Evolutionary conservation across 176 grass and related monocot species (phyloP).

Genomic region (Ananas comosus): DNA sequence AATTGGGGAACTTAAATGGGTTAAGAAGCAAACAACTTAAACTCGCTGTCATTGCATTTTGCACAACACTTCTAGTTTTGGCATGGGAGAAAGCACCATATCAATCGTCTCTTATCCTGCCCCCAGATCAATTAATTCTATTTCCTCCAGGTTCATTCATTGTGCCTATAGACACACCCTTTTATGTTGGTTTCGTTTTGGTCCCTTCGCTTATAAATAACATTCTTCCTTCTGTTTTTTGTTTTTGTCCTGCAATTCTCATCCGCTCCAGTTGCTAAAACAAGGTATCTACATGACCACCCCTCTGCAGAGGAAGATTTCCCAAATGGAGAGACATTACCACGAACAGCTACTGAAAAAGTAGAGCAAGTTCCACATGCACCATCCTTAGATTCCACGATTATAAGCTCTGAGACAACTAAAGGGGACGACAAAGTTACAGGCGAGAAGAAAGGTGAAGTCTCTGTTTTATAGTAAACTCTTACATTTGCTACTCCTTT

Average conservation of each 20-base stretch:
- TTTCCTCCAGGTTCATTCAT: constrained; percentile 48
- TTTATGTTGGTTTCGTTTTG: constrained; percentile 7
- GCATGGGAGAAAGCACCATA: constrained; percentile 77
- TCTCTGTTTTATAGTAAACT: neutral
- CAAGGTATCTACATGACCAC: constrained; percentile 42
- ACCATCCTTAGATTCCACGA: constrained; percentile 23
- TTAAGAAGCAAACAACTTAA: constrained; percentile 74
- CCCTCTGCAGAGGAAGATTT: constrained; percentile 74
- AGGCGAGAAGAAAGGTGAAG: constrained; percentile 37
- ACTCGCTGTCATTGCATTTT: constrained; percentile 47
- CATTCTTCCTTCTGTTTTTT: constrained; percentile 15
- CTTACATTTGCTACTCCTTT: constrained; percentile 12
- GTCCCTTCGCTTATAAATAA: constrained; percentile 21
- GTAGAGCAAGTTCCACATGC: constrained; percentile 24
- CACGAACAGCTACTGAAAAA: constrained; percentile 29
- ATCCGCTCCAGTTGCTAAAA: constrained; percentile 16
- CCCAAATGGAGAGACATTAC: constrained; percentile 33
- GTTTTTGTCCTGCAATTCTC: neutral
- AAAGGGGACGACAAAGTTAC: constrained; percentile 14
- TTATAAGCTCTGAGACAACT: constrained; percentile 10
- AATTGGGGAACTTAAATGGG: constrained; percentile 67
- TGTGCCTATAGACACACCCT: constrained; percentile 6
- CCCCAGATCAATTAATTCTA: constrained; percentile 45
- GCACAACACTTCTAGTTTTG: constrained; percentile 72
- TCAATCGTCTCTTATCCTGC: constrained; percentile 28